Base-by-base conservation (phyloP, 768 basidiomycete species). In the Amanita jacksonii region DNA sequence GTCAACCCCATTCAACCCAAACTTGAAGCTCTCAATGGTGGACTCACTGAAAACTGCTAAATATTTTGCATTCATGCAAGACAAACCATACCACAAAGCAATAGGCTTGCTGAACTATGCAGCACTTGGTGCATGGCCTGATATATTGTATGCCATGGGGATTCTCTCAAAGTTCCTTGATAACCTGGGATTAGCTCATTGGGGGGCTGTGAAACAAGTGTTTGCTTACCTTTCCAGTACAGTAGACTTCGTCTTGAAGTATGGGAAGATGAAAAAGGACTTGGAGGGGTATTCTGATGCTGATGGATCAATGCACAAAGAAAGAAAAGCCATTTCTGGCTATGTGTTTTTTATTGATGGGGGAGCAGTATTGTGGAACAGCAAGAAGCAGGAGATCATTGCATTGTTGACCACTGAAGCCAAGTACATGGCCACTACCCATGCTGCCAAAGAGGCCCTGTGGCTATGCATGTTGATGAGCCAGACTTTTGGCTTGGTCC, bases 151-250 rank as follows among this genome's bases (percentile, higher is more conserved):
- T 31, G 48, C 62, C n/a, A 46, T 62, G 27, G 27, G 49, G 23
- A 49, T 47, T 1, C 49, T 69, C 4, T 51, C 57, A 1, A 58
- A 52, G 8, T 69, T 61, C 54, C 41, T 54, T 18, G 36, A 51
- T 7, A 65, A 65, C 45, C 66, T 64, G 2, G 57, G 57, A 1
- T 35, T 18, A 6, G 44, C 45, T 1, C 70, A 72, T 47, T 68
- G 64, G 61, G 46, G 56, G 3, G 64, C 61, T 7, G 58, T 62
- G 3, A 62, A 62, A 42, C 60, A 57, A 32, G 46, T 68, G 16
- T 54, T 64, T 27, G 54, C 57, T 3, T 74, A 72, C 50, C 51
- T 73, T 20, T 50, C 46, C 13, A 54, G 49, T 1, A 58, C 54
- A 0, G 51, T 48, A 25, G 45, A 53, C 8, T 37, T 57, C 8